These are phyloP conservation scores for Aspergillus costaricaensis DNA, from an alignment of 2,329 filamentous ascomycete genomes.

Conservation along the genomic window DNA sequence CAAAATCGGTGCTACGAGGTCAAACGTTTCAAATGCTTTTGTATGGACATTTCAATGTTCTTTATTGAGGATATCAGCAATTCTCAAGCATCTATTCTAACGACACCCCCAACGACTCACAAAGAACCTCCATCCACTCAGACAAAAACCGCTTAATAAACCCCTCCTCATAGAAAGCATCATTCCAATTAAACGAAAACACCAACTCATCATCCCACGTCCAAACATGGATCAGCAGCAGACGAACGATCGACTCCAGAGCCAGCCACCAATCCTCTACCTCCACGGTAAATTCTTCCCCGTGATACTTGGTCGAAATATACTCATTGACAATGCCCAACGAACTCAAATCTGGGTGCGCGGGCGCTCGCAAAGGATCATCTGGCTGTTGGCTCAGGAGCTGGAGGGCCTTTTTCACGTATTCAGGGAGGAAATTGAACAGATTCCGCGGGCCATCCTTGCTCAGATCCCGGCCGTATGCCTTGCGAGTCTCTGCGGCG, in stretches of 20 bases:
- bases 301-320: not conserved
- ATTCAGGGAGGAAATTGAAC: not conserved
- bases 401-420: not conserved
- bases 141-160: not conserved
- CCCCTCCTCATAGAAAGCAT: constrained; percentile 1
- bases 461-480: not conserved
- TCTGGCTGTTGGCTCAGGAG: not conserved
- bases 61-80: no score
- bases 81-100: no score
- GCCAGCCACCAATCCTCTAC: constrained; percentile 1
- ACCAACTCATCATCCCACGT: not conserved
- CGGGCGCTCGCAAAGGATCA: not conserved
- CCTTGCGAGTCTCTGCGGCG: no score
- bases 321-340: not conserved
- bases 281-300: not conserved
- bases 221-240: constrained; percentile 1
- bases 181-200: not conserved
- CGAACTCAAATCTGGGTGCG: not conserved
- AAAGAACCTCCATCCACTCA: not conserved
- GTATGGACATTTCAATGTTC: no score
- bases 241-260: not conserved
- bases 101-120: no score
- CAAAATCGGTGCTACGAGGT: no score
- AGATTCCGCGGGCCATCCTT: not conserved
- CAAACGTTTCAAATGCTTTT: no score